These are phyloP conservation scores for Vitis cinerea DNA, from an alignment of 164 flowering plant species.

Conservation along the genomic window DNA sequence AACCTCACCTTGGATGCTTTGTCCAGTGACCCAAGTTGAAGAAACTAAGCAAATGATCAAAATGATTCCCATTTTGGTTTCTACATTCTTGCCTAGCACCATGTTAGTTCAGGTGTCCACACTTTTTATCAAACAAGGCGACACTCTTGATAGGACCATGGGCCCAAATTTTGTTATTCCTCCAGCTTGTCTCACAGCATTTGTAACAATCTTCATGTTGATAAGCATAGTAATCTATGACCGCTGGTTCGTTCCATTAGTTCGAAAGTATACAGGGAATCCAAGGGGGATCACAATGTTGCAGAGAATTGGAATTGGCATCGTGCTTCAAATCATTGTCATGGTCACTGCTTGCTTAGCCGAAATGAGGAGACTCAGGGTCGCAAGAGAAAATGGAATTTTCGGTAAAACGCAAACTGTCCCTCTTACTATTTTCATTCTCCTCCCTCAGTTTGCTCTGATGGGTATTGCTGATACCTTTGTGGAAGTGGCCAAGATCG, in stretches of 20 bases:
- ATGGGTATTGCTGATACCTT: conserved; percentile 58
- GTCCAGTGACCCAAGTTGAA: conserved; percentile 62
- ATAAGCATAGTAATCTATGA: conserved; percentile 51
- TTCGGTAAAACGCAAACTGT: conserved; percentile 17
- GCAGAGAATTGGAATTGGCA: conserved; percentile 65
- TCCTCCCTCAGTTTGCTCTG: conserved; percentile 57
- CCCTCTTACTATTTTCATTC: conserved; percentile 49
- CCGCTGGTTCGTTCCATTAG: conserved; percentile 38
- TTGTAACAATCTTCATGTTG: conserved; percentile 55
- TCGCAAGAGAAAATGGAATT: conserved; percentile 33
- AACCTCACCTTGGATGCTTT: conserved; percentile 42
- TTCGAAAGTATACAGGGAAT: conserved; percentile 42
- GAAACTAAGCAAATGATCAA: conserved; percentile 66
- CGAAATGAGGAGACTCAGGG: conserved; percentile 47
- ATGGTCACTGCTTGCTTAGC: conserved; percentile 41
- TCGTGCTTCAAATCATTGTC: conserved; percentile 44
- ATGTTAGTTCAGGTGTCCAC: conserved; percentile 41
- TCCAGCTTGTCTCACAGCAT: conserved; percentile 54
- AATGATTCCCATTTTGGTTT: conserved; percentile 47
- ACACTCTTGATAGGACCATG: conserved; percentile 43
- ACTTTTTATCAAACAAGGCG: conserved; percentile 62
- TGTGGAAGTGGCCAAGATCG: conserved; percentile 56
- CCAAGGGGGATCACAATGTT: conserved; percentile 67
- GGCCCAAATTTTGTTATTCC: conserved; percentile 60
- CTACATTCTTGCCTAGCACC: conserved; percentile 45